Conservation (phyloP, 768 basidiomycete genomes). For the Antrodiella citrinella region DNA sequence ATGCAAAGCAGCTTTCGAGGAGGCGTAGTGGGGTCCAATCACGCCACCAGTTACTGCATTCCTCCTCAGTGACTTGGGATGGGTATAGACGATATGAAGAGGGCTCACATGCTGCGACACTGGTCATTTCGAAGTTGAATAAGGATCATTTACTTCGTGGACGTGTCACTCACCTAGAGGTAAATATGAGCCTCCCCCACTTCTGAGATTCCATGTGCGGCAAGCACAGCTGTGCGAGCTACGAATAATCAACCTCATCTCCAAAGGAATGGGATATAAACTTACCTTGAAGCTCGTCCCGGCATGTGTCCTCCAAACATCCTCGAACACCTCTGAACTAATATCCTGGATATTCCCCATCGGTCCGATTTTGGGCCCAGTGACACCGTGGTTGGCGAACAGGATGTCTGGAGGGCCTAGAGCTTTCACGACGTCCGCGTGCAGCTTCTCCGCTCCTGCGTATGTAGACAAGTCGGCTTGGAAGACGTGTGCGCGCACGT, state of each 20-base stretch:
- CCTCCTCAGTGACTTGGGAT: too few relatives aligned
- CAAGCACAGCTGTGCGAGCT: slow-evolving; percentile 45
- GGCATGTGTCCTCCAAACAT: slow-evolving; percentile 38
- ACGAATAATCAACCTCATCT: background rate
- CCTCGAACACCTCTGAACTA: slow-evolving; percentile 36
- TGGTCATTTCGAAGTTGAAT: too few relatives aligned
- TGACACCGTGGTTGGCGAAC: slow-evolving; percentile 43
- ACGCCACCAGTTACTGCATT: slow-evolving; percentile 43
- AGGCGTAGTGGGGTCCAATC: slow-evolving; percentile 49
- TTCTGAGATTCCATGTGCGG: slow-evolving; percentile 42
- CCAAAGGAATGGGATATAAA: background rate
- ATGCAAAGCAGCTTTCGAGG: slow-evolving; percentile 46
- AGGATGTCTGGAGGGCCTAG: slow-evolving; percentile 44
- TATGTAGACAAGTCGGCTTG: slow-evolving; percentile 41
- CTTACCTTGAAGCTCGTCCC: slow-evolving; percentile 39
- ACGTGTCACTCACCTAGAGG: slow-evolving; percentile 39
- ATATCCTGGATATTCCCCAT: slow-evolving; percentile 38
- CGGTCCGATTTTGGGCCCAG: slow-evolving; percentile 34
- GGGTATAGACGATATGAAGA: too few relatives aligned
- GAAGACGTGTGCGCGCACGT: slow-evolving; percentile 35
- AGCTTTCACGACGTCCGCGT: slow-evolving; percentile 32
- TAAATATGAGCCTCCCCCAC: slow-evolving; percentile 44
- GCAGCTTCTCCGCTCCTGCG: slow-evolving; percentile 34
- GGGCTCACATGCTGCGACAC: slow-evolving; percentile 39
- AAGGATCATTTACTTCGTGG: too few relatives aligned